Percentiles rank a stretch among this genome's conserved stretches.
Conservation (phyloP, 805 yeast species). For the Yarrowia sp. region DNA sequence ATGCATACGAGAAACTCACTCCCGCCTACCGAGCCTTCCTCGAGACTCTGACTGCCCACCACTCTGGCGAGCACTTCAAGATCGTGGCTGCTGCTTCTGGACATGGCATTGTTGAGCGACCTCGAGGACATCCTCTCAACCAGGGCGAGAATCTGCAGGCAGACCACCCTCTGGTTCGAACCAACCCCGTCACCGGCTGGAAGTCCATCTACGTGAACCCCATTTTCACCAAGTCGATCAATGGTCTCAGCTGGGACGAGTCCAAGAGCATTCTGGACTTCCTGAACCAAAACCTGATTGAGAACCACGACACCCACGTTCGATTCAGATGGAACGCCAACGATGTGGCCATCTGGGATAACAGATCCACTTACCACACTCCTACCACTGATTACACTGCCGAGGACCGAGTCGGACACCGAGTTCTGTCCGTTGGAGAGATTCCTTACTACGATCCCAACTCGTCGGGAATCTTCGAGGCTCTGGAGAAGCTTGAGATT, state of each 20-base stretch:
- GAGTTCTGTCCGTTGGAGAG: constrained; percentile 36
- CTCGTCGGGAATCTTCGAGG: constrained; percentile 11
- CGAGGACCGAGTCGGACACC: constrained; percentile 6
- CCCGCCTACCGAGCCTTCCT: constrained; percentile 57
- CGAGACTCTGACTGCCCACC: constrained; percentile 50
- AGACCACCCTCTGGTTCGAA: constrained; percentile 65
- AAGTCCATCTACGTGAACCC: constrained; percentile 64
- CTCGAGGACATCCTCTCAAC: constrained; percentile 48
- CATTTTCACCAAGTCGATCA: constrained; percentile 58
- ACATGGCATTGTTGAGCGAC: constrained; percentile 40
- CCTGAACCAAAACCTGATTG: constrained; percentile 58
- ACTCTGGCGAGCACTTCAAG: constrained; percentile 43
- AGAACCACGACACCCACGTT: constrained; percentile 49
- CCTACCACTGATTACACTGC: constrained; percentile 63
- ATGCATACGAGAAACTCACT: constrained; percentile 61
- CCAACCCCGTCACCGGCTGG: constrained; percentile 73
- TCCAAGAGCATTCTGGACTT: constrained; percentile 57
- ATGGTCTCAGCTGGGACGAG: constrained; percentile 61
- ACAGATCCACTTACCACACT: constrained; percentile 68
- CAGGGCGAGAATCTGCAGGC: constrained; percentile 46
- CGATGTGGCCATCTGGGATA: constrained; percentile 80
- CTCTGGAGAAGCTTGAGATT: background rate
- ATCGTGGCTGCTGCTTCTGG: constrained; percentile 38
- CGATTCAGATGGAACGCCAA: constrained; percentile 64
- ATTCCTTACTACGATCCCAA: constrained; percentile 27